These are phyloP conservation scores for Sphaceloma murrayae DNA, from an alignment of 2,329 filamentous ascomycete genomes.

Conservation along the genomic window DNA sequence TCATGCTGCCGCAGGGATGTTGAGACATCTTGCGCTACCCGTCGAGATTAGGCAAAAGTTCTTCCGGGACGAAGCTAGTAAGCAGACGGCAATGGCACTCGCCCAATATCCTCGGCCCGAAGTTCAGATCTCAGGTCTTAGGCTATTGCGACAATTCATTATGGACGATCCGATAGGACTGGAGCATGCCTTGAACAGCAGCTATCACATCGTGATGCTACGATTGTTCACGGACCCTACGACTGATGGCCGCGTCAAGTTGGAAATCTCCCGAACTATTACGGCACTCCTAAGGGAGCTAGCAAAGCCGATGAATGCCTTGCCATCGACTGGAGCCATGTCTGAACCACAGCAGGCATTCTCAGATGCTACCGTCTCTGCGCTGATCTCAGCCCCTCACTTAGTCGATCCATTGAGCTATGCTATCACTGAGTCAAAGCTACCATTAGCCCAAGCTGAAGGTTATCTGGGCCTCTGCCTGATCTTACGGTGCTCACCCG, in stretches of 20 bases:
- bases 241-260: background rate
- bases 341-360: background rate
- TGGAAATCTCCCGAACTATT: conserved; percentile 11
- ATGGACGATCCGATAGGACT: conserved; percentile 13
- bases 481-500: conserved; percentile 2
- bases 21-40: conserved; percentile 18
- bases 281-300: conserved; percentile 4
- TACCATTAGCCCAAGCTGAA: conserved; percentile 18
- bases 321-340: background rate
- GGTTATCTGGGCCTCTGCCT: conserved; percentile 16
- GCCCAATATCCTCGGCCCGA: conserved; percentile 10
- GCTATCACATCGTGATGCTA: conserved; percentile 1
- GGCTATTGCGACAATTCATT: conserved; percentile 17
- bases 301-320: background rate
- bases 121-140: conserved; percentile 18
- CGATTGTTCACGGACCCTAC: conserved; percentile 4
- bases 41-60: conserved; percentile 14
- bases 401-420: conserved; percentile 17
- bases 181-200: background rate
- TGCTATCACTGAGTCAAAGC: conserved; percentile 12
- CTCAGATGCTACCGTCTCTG: background rate
- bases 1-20: conserved; percentile 18
- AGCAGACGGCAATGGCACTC: conserved; percentile 13
- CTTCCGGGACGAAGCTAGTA: conserved; percentile 5
- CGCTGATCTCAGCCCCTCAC: background rate